Percentiles rank a stretch among this genome's conserved stretches.
Evolutionary conservation across 441 rosid species (phyloP).

Genomic region (Syzygium malaccense): DNA sequence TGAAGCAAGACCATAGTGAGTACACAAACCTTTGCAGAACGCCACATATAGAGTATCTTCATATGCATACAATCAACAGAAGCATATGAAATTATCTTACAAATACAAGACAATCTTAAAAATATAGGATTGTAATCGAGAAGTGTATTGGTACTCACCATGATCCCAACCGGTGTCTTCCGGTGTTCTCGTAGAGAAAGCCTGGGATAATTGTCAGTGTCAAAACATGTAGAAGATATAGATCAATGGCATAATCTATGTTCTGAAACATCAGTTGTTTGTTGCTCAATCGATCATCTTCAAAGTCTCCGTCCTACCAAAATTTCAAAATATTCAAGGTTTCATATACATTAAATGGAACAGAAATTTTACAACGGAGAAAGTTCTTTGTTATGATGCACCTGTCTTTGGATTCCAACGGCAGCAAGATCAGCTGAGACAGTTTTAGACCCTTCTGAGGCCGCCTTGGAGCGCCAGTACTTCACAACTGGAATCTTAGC

Average conservation of each 20-base stretch:
- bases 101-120: neutral
- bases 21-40: neutral
- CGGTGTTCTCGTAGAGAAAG: conserved; percentile 1
- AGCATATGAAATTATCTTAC: neutral
- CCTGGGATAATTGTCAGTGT: conserved; percentile 2
- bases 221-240: neutral
- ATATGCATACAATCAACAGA: neutral
- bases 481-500: conserved; percentile 31
- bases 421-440: conserved; percentile 25
- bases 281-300: neutral
- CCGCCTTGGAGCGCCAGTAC: conserved; percentile 29
- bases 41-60: no score
- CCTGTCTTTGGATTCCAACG: conserved; percentile 19
- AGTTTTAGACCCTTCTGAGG: conserved; percentile 23
- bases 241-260: neutral
- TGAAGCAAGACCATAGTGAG: neutral
- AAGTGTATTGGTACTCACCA: neutral
- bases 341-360: neutral
- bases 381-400: neutral
- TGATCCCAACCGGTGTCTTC: neutral
- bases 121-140: neutral
- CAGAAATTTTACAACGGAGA: neutral
- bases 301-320: neutral
- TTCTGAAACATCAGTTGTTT: neutral
- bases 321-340: no score